Conservation (phyloP, 129 eudicot species). For the Glebionis coronaria region DNA sequence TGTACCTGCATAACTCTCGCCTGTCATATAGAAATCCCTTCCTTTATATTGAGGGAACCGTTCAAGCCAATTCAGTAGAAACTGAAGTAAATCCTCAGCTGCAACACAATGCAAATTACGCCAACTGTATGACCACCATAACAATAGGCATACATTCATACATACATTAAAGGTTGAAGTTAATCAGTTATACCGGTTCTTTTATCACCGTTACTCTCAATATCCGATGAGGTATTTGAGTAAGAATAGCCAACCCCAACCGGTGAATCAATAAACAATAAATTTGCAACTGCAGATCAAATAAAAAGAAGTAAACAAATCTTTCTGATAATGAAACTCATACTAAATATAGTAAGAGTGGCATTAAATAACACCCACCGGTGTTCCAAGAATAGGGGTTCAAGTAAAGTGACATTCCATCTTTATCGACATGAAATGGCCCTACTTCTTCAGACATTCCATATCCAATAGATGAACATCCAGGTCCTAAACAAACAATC, state of each 20-base stretch:
- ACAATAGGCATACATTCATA: not conserved
- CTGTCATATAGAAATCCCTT: slow-evolving; percentile 77
- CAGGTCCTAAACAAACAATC: slow-evolving; percentile 62
- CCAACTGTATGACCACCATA: slow-evolving; percentile 12
- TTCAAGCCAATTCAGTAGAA: slow-evolving; percentile 77
- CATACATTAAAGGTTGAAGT: slow-evolving; percentile 10
- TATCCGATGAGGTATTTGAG: slow-evolving; percentile 83
- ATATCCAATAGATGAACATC: slow-evolving; percentile 89
- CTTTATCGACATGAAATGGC: slow-evolving; percentile 84
- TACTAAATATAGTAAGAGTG: not conserved
- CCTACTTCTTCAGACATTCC: slow-evolving; percentile 97
- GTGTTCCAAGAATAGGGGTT: slow-evolving; percentile 89
- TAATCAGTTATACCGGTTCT: slow-evolving; percentile 89
- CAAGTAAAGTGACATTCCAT: slow-evolving; percentile 78
- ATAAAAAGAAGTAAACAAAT: slow-evolving; percentile 2
- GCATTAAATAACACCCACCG: slow-evolving; percentile 36
- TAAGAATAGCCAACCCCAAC: slow-evolving; percentile 98
- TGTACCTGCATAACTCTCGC: slow-evolving; percentile 93
- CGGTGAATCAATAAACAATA: slow-evolving; percentile 86
- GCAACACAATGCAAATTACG: slow-evolving; percentile 24
- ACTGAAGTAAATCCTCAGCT: slow-evolving; percentile 74
- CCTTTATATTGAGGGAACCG: slow-evolving; percentile 94
- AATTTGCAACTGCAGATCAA: slow-evolving; percentile 69
- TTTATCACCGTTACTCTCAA: slow-evolving; percentile 70
- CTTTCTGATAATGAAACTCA: not conserved